Evolutionary conservation across 352 stramenopile species (phyloP).

Genomic region (Lagenidium sp.): DNA sequence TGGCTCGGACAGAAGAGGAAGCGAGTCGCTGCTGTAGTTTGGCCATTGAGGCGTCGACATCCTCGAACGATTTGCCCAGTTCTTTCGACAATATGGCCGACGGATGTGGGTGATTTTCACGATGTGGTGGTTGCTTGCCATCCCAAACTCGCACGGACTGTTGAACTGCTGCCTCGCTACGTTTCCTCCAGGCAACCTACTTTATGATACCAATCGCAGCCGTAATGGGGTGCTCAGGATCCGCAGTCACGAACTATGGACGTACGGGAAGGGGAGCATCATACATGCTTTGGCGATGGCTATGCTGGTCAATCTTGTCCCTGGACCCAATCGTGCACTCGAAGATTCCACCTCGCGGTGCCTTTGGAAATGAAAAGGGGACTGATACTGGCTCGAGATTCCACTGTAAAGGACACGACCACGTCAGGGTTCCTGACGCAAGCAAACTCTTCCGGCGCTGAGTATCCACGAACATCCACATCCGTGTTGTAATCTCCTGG

Average conservation of each 20-base stretch:
- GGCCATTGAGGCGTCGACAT: slow-evolving; percentile 21
- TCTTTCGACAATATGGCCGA: slow-evolving; percentile 35
- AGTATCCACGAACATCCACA: not conserved
- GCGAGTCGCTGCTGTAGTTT: slow-evolving; percentile 25
- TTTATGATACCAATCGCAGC: no score
- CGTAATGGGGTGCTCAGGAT: no score
- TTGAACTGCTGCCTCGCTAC: no score
- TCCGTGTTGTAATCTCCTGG: slow-evolving; percentile 44
- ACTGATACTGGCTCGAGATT: slow-evolving; percentile 34
- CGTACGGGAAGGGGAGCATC: slow-evolving; percentile 2
- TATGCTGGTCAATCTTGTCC: slow-evolving; percentile 3
- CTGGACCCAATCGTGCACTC: slow-evolving; percentile 15
- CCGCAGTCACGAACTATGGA: no score
- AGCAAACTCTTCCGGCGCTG: no score
- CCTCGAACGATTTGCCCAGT: slow-evolving; percentile 37
- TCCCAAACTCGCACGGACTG: no score
- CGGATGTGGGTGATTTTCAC: no score
- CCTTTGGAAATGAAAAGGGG: slow-evolving; percentile 37
- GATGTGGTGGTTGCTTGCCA: no score
- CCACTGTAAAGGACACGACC: slow-evolving; percentile 7
- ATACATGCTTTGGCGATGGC: slow-evolving; percentile 5
- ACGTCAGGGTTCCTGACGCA: not conserved
- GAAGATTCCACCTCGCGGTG: slow-evolving; percentile 31
- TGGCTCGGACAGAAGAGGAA: slow-evolving; percentile 16
- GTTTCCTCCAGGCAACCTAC: no score